Conservation (phyloP, 2,329 filamentous ascomycete species). For the Mollisiaceae sp. region DNA sequence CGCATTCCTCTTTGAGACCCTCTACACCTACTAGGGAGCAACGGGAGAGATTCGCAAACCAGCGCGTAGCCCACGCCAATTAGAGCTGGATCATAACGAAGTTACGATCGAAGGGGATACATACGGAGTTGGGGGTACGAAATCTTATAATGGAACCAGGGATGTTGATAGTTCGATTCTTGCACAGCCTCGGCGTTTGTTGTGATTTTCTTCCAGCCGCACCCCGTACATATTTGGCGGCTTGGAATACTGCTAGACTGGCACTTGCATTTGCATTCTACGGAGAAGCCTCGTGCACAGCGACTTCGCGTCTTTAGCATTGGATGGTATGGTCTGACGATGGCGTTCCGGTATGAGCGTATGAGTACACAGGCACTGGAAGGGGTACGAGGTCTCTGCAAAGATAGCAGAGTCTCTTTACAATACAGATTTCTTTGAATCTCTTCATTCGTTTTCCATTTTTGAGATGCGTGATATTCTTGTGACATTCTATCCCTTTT, state of each 20-base stretch:
- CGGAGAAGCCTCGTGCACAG: slow-evolving; percentile 18
- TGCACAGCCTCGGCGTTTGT: slow-evolving; percentile 31
- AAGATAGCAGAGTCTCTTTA: slow-evolving; percentile 14
- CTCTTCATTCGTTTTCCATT: background rate
- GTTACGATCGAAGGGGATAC: slow-evolving; percentile 27
- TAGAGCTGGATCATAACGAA: slow-evolving; percentile 33
- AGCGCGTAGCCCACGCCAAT: slow-evolving; percentile 28
- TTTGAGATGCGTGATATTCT: background rate
- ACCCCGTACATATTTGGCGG: slow-evolving; percentile 16
- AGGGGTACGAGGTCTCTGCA: slow-evolving; percentile 1
- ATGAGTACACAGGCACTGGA: slow-evolving; percentile 10
- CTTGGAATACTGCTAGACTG: slow-evolving; percentile 22
- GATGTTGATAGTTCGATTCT: slow-evolving; percentile 16
- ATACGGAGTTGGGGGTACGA: background rate
- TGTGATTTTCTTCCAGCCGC: slow-evolving; percentile 13
- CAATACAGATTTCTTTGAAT: slow-evolving; percentile 24
- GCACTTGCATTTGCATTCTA: slow-evolving; percentile 28
- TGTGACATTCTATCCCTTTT: background rate
- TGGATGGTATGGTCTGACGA: slow-evolving; percentile 13
- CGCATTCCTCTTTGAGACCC: slow-evolving; percentile 35
- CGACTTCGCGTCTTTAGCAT: slow-evolving; percentile 17
- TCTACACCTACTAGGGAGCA: slow-evolving; percentile 37
- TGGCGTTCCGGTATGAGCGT: slow-evolving; percentile 19
- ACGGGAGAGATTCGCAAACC: slow-evolving; percentile 30
- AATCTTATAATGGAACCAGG: slow-evolving; percentile 12